phyloP scores from a whole-genome alignment of 2,329 filamentous ascomycete species.

The Chaetomiaceae sp. region DNA sequence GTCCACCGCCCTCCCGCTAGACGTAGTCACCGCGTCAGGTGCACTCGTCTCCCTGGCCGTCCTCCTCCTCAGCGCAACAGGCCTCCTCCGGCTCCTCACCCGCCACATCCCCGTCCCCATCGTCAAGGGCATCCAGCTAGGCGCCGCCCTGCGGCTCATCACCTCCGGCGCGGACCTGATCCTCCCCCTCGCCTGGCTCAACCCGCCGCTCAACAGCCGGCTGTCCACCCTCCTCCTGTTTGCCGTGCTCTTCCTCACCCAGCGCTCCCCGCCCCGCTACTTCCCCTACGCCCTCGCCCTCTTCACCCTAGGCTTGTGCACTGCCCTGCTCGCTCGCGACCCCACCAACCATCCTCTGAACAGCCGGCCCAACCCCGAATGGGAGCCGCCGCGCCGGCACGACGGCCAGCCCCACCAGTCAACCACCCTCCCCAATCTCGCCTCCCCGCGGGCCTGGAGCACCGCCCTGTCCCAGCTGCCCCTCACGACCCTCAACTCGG shows the following conservation, averaged over 20 bases:
- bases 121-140: slow-evolving; percentile 91
- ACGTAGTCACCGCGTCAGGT: slow-evolving; percentile 76
- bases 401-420: no score
- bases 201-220: slow-evolving; percentile 67
- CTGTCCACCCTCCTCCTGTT: slow-evolving; percentile 74
- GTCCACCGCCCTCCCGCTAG: slow-evolving; percentile 58
- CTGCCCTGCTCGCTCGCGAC: slow-evolving; percentile 49
- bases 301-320: slow-evolving; percentile 62
- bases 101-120: slow-evolving; percentile 77
- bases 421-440: slow-evolving; percentile 49
- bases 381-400: no score
- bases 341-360: no score
- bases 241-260: slow-evolving; percentile 63
- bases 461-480: slow-evolving; percentile 78
- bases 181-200: slow-evolving; percentile 62
- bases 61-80: slow-evolving; percentile 71
- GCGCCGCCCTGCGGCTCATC: slow-evolving; percentile 78
- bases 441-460: slow-evolving; percentile 41
- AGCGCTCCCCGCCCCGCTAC: slow-evolving; percentile 54
- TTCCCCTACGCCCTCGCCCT: slow-evolving; percentile 76
- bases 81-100: slow-evolving; percentile 70
- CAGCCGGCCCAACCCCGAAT: no score
- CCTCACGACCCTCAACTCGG: slow-evolving; percentile 85
- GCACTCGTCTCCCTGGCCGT: slow-evolving; percentile 72
- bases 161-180: slow-evolving; percentile 68